Conservation (phyloP, 192 early-diverging fungal species). For the Cladochytrium replicatum region DNA sequence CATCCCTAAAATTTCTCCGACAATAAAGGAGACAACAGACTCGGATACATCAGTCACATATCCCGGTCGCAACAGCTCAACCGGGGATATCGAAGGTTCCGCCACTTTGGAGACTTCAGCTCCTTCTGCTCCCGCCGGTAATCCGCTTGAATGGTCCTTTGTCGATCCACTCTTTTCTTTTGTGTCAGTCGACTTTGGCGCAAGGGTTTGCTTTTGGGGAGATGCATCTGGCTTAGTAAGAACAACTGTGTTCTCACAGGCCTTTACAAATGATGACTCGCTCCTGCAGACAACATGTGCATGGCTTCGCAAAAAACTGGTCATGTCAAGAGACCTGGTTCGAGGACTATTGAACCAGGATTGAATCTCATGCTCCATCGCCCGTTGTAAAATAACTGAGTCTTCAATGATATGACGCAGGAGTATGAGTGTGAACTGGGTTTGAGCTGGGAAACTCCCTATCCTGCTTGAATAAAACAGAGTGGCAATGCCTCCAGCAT, state of each 20-base stretch:
- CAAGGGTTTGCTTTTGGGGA: too few species aligned
- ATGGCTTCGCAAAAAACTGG: constrained; percentile 57
- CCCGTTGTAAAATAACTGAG: constrained; percentile 40
- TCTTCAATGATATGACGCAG: constrained; percentile 82
- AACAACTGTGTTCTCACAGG: too few species aligned
- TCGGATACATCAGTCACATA: constrained; percentile 38
- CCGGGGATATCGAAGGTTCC: constrained; percentile 4
- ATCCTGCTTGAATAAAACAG: constrained; percentile 53
- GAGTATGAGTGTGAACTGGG: constrained; percentile 73
- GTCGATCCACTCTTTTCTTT: too few species aligned
- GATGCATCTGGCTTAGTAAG: too few species aligned
- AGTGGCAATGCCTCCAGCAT: constrained; percentile 49
- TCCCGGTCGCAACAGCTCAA: constrained; percentile 22
- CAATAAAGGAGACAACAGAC: constrained; percentile 41
- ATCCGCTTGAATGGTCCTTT: too few species aligned
- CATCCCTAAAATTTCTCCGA: constrained; percentile 36
- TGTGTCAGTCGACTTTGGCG: too few species aligned
- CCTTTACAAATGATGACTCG: too few species aligned
- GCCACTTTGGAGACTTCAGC: constrained; percentile 11
- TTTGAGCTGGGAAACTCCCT: constrained; percentile 66
- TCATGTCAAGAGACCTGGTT: constrained; percentile 54
- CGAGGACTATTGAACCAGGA: constrained; percentile 66
- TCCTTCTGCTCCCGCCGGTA: constrained; percentile 17
- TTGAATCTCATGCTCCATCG: constrained; percentile 68
- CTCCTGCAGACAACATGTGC: constrained; percentile 58